Conservation (phyloP, 2,329 filamentous ascomycete genomes). For the Monosporascus sp. region DNA sequence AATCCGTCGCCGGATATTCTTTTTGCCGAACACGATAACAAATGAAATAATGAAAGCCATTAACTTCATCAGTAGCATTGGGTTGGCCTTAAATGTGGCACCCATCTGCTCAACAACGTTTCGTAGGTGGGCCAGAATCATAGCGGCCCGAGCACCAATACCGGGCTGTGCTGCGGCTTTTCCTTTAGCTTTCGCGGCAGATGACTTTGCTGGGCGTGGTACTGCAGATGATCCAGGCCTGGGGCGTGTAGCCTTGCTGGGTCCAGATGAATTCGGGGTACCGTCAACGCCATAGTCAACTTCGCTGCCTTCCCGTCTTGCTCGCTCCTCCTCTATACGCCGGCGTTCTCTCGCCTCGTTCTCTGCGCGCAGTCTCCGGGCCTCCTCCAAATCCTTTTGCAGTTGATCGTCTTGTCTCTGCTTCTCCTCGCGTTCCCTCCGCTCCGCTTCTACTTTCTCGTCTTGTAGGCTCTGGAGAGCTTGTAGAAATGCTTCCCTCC, state of each 20-base stretch:
- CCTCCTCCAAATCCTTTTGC: slow-evolving; percentile 52
- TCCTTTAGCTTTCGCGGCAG: slow-evolving; percentile 22
- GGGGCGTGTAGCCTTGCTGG: slow-evolving; percentile 27
- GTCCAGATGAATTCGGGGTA: slow-evolving; percentile 33
- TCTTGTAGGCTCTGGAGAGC: slow-evolving; percentile 80
- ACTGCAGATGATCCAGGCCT: slow-evolving; percentile 26
- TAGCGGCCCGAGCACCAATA: slow-evolving; percentile 43
- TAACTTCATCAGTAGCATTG: slow-evolving; percentile 53
- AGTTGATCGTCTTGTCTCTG: slow-evolving; percentile 52
- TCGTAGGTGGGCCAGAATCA: slow-evolving; percentile 48
- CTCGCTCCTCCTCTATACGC: slow-evolving; percentile 49
- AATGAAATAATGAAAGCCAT: slow-evolving; percentile 78
- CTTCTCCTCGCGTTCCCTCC: slow-evolving; percentile 56
- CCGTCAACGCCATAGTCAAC: slow-evolving; percentile 66
- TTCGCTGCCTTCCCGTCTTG: slow-evolving; percentile 49
- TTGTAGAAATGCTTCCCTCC: slow-evolving; percentile 80
- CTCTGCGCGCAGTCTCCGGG: slow-evolving; percentile 48
- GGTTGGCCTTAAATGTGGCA: slow-evolving; percentile 49
- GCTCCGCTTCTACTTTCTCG: slow-evolving; percentile 70
- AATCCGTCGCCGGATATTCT: slow-evolving; percentile 69
- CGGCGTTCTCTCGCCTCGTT: slow-evolving; percentile 52
- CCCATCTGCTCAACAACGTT: slow-evolving; percentile 47
- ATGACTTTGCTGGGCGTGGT: slow-evolving; percentile 26
- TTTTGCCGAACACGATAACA: slow-evolving; percentile 67
- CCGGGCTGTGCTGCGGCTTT: slow-evolving; percentile 30